phyloP scores from a whole-genome alignment of 73 alveolate species.

The Uronychia setigera region DNA sequence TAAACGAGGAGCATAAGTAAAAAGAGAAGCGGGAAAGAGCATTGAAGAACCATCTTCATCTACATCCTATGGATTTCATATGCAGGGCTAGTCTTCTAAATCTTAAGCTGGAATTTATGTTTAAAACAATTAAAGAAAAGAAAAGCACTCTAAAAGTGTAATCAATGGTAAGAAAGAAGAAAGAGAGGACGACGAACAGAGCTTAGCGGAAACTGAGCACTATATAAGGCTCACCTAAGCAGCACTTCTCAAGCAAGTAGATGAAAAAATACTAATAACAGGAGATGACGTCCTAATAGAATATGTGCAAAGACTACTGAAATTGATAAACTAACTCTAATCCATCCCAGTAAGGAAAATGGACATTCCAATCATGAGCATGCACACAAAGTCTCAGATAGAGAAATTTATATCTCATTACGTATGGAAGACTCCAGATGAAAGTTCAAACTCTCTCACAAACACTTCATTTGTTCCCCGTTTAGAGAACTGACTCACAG shows the following conservation, averaged over 20 bases:
- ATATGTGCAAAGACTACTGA: constrained; percentile 40
- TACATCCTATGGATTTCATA: too few relatives aligned
- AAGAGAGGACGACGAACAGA: too few relatives aligned
- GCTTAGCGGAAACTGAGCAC: too few relatives aligned
- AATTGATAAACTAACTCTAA: not conserved
- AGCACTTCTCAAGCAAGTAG: not conserved
- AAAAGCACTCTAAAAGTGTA: too few relatives aligned
- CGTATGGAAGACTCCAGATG: constrained; percentile 62
- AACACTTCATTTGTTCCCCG: constrained; percentile 41
- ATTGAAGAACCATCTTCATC: too few relatives aligned
- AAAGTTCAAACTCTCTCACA: not conserved
- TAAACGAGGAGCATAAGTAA: too few relatives aligned
- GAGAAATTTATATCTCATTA: constrained; percentile 54
- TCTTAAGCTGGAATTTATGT: too few relatives aligned
- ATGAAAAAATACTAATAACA: constrained; percentile 38
- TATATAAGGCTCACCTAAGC: not conserved
- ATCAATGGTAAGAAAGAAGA: too few relatives aligned
- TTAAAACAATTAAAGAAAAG: too few relatives aligned
- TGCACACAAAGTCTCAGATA: constrained; percentile 18
- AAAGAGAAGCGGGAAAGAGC: too few relatives aligned
- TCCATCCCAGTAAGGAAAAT: not conserved
- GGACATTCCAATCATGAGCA: not conserved
- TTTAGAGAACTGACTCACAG: constrained; percentile 55
- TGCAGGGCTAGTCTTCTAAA: too few relatives aligned
- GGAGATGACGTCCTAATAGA: constrained; percentile 66